Evolutionary conservation across 176 grass and related monocot species (phyloP).

Genomic region (bread wheat (Triticum aestivum)): IWGSC_CS_RefSeq_v2.1 NC_057811.1:468004719-468005218

Average conservation of each 20-base stretch:
- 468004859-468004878: neutral
- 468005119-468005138: too few species aligned
- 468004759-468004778: conserved; percentile 51
- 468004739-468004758: conserved; percentile 75
- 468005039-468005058: neutral
- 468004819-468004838: neutral
- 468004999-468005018: neutral
- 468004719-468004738: conserved; percentile 88
- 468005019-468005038: neutral
- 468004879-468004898: neutral
- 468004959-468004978: neutral
- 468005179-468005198: too few species aligned
- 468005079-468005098: neutral
- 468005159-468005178: too few species aligned
- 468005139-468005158: too few species aligned
- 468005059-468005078: neutral
- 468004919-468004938: neutral
- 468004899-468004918: conserved; percentile 13
- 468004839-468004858: neutral
- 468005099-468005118: too few species aligned
- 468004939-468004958: conserved; percentile 5
- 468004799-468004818: neutral
- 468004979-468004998: neutral
- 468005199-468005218: too few species aligned
- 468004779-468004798: conserved; percentile 33